A percentile compares a stretch with the other conserved stretches of the same genome.
Evolutionary conservation across 768 basidiomycete species (phyloP).

Genomic region (Tricholoma saponaceum): DNA sequence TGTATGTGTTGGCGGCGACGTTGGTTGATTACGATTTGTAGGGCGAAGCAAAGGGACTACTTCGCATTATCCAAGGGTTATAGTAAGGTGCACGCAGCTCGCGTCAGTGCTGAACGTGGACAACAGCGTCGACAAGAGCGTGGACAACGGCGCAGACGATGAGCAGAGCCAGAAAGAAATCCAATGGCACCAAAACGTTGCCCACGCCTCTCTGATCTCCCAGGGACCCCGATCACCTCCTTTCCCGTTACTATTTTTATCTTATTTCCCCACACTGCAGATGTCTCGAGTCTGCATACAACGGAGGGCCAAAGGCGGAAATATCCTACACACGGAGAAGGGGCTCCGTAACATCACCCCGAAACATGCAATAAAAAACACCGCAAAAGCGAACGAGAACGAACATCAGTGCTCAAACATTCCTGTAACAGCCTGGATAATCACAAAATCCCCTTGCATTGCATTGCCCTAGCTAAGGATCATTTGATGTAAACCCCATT

Average conservation of each 20-base stretch:
- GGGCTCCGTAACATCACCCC: neutral
- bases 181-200: conserved; percentile 9
- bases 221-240: conserved; percentile 19
- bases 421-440: too few species aligned
- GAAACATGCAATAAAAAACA: neutral
- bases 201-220: conserved; percentile 16
- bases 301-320: neutral
- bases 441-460: too few species aligned
- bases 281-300: neutral
- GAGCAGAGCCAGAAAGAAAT: conserved; percentile 15
- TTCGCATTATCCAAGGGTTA: conserved; percentile 27
- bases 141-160: conserved; percentile 19
- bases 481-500: too few species aligned
- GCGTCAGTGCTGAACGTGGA: conserved; percentile 13
- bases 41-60: conserved; percentile 23
- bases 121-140: conserved; percentile 13
- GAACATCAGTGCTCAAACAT: too few species aligned
- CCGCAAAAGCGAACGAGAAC: neutral
- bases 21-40: conserved; percentile 15
- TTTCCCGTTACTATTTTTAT: neutral
- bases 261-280: neutral
- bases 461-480: too few species aligned
- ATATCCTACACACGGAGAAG: neutral
- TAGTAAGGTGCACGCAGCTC: conserved; percentile 1
- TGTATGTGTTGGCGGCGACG: conserved; percentile 16